A percentile compares a stretch with the other conserved stretches of the same genome.
phyloP scores from a whole-genome alignment of 306 rosid species.

The Carpinus viminea region DNA sequence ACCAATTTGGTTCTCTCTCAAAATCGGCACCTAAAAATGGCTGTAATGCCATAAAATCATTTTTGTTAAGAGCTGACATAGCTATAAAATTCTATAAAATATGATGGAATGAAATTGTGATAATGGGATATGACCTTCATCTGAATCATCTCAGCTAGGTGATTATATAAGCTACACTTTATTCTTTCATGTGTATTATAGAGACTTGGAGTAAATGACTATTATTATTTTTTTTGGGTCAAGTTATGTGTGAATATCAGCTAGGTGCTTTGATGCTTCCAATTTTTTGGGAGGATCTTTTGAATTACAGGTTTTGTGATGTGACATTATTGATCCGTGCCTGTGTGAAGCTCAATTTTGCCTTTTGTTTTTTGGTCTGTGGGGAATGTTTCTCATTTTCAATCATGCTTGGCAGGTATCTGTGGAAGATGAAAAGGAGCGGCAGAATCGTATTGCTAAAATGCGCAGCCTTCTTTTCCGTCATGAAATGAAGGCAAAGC shows the following conservation, averaged over 20 bases:
- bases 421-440: conserved; percentile 76
- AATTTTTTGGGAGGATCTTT: neutral
- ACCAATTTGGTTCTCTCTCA: neutral
- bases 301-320: neutral
- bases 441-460: conserved; percentile 84
- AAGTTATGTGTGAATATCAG: neutral
- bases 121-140: neutral
- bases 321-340: neutral
- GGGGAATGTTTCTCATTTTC: neutral
- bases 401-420: conserved; percentile 53
- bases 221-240: neutral
- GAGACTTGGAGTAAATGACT: neutral
- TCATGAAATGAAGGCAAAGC: conserved; percentile 77
- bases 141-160: neutral
- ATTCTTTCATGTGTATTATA: neutral
- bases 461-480: conserved; percentile 87
- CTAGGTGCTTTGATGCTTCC: neutral
- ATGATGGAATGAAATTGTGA: neutral
- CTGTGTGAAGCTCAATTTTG: neutral
- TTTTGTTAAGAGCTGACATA: neutral
- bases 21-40: neutral
- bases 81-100: neutral
- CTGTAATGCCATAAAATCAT: neutral
- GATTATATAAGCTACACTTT: neutral
- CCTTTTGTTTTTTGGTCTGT: neutral